Base-by-base conservation (phyloP, 345 rosid species). In the Ricinus communis region DNA sequence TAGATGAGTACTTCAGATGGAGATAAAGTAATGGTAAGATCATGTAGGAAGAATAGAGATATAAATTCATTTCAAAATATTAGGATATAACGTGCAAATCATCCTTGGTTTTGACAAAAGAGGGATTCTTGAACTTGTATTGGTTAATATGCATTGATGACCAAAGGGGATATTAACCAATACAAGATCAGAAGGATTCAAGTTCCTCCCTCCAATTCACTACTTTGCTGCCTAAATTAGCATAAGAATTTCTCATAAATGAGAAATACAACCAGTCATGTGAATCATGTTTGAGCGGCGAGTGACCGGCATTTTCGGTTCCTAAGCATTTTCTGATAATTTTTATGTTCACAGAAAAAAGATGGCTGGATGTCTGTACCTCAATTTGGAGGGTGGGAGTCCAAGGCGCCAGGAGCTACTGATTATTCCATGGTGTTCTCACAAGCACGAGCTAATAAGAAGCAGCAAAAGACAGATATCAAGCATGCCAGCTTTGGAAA, bases 371-470 rank as follows among this genome's bases (percentile, higher is more conserved):
- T 59, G 71, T 69, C 94, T 41, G 81, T 88, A 54, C 98, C 96
- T 52, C 89, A 85, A 80, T 93, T 93, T 50, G 98, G 96, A 74
- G 93, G 80, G 27, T 90, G 98, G 96, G 91, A 88, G 68, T 85
- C 82, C 30, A 78, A 77, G 64, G 76, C 71, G 60, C 67, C 77
- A 4, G 86, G 80, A 24, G 77, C 79, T 8, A 85, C 89, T 2
- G 69, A 86, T 60, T 93, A 93, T 70, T 87, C 98, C 21, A 58
- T 85, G 77, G 90, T 85, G 36, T 93, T 93, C 69, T 69, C 87
- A 0, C 74, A 41, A 66, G 96, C 98, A 73, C 91, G 95, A 0
- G 93, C 87, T 16, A 83, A 87, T 28, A 82, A 86, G 88, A 88
- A 90, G 83, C 87, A 82, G 57, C 85, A 81, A 25, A 71, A 77